phyloP scores from a whole-genome alignment of 139 green algal species.

The Klebsormidium nitens region DNA sequence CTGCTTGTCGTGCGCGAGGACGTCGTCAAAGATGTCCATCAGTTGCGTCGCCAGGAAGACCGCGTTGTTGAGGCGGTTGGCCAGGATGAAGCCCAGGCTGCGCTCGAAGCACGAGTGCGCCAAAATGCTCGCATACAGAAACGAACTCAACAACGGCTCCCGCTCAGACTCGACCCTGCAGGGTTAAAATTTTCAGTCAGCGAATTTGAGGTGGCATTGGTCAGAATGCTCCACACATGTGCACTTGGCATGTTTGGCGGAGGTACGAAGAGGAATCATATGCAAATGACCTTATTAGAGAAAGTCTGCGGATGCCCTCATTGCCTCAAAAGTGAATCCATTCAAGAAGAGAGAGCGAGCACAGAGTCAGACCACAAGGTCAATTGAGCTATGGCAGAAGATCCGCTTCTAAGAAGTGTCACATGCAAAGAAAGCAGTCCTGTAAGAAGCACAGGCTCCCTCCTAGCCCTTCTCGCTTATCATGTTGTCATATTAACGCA shows the following conservation, averaged over 20 bases:
- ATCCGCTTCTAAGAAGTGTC: background rate
- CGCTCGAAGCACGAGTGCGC: conserved; percentile 76
- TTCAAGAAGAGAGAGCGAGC: too few relatives aligned
- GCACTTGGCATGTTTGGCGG: background rate
- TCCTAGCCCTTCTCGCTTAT: too few relatives aligned
- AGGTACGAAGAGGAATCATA: too few relatives aligned
- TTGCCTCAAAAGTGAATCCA: too few relatives aligned
- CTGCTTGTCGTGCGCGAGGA: conserved; percentile 32
- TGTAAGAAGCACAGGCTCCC: too few relatives aligned
- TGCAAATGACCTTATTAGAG: too few relatives aligned
- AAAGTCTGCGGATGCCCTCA: too few relatives aligned
- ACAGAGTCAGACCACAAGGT: too few relatives aligned
- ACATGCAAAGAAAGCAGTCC: background rate
- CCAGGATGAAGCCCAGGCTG: conserved; percentile 83
- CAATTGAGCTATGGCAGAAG: background rate
- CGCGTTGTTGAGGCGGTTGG: conserved; percentile 83
- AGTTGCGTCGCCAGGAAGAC: conserved; percentile 92
- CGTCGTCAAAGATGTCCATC: conserved; percentile 76
- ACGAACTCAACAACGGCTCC: conserved; percentile 85
- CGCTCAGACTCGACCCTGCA: conserved; percentile 15
- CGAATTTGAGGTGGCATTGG: background rate
- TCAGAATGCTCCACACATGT: background rate
- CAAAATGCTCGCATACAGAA: conserved; percentile 89
- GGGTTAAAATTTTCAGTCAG: background rate
- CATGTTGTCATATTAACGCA: too few relatives aligned